Evolutionary conservation across 352 stramenopile genomes (phyloP).

Genomic region (Phytophthora litchii): DNA sequence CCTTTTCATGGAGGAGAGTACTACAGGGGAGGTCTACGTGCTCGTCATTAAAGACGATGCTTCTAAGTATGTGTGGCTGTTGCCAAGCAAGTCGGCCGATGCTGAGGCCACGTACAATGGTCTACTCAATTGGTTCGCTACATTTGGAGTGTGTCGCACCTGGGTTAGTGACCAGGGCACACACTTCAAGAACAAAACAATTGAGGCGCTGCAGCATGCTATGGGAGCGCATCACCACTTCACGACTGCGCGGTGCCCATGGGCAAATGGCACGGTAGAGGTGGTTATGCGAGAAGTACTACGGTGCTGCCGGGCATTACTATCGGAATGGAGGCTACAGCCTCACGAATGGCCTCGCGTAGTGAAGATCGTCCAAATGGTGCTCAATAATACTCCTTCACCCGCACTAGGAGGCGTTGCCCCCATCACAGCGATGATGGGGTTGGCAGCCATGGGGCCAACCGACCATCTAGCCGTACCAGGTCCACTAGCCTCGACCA

Average conservation of each 20-base stretch:
- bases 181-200: constrained; percentile 1
- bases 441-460: too few species aligned
- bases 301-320: neutral
- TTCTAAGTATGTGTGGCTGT: neutral
- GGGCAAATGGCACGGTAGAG: neutral
- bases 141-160: neutral
- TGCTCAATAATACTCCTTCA: too few species aligned
- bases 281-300: neutral
- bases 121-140: neutral
- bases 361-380: too few species aligned
- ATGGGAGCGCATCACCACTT: neutral
- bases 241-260: too few species aligned
- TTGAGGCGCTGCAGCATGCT: constrained; percentile 1
- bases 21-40: neutral
- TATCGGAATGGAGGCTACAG: constrained; percentile 1
- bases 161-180: constrained; percentile 1
- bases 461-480: too few species aligned
- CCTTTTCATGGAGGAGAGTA: neutral
- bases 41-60: neutral
- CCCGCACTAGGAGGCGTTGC: too few species aligned
- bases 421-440: too few species aligned
- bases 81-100: neutral
- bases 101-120: neutral
- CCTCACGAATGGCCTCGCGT: constrained; percentile 2
- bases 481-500: too few species aligned